These are phyloP conservation scores for Waltiozyma sp. DNA, from an alignment of 1,139 yeast genomes.

Conservation along the genomic window DNA sequence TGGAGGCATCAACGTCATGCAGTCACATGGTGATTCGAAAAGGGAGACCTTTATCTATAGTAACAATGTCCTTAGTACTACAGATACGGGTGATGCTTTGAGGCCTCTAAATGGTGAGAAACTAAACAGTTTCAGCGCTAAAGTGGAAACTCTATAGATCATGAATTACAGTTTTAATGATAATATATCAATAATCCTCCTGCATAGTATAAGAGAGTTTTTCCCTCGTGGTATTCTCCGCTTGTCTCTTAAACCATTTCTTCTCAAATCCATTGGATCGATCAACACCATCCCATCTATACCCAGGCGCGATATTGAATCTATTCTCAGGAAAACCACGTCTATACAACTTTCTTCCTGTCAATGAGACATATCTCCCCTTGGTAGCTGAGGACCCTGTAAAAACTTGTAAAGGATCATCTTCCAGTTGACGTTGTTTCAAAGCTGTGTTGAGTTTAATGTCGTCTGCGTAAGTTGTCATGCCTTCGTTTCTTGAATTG, in stretches of 20 bases:
- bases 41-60: constrained; percentile 6
- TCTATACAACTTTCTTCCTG: constrained; percentile 33
- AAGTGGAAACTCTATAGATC: background rate
- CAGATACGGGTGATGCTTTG: background rate
- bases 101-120: constrained; percentile 2
- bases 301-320: constrained; percentile 69
- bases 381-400: constrained; percentile 14
- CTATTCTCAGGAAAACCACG: constrained; percentile 58
- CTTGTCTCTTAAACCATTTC: constrained; percentile 45
- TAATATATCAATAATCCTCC: constrained; percentile 20
- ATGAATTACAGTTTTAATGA: too few relatives aligned
- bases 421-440: constrained; percentile 30
- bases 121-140: background rate
- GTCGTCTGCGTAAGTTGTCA: constrained; percentile 28
- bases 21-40: constrained; percentile 4
- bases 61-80: too few relatives aligned
- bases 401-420: constrained; percentile 61
- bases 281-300: constrained; percentile 89
- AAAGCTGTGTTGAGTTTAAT: constrained; percentile 27
- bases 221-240: constrained; percentile 31
- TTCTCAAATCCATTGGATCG: constrained; percentile 85
- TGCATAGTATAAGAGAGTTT: constrained; percentile 27
- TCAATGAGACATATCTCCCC: constrained; percentile 11
- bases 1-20: background rate
- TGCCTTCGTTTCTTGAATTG: constrained; percentile 22